Evolutionary conservation across 1,139 yeast genomes (phyloP), one percentile per base, ranked within the genome.

Genomic region (Yamadazyma trypodendri): DNA sequence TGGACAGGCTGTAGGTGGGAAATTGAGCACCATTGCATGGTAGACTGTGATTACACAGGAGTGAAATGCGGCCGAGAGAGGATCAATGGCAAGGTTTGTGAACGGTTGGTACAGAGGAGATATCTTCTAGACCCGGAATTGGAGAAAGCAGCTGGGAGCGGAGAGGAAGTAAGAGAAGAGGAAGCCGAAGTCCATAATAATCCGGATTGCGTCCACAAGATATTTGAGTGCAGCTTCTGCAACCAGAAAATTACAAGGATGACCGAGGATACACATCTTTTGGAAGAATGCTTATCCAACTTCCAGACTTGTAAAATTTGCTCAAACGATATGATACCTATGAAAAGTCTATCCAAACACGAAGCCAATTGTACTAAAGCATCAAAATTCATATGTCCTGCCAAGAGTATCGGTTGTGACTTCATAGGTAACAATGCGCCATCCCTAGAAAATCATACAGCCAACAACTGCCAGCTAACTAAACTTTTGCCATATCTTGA

Each of bases 1-100:
- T 77, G 81, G 79, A 50, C 48, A 2, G 84, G 84, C 2, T 65
- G 77, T 42, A 60, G 87, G 21, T 81, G 88, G 84, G 72, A 76
- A 38, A 50, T 81, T 6, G 73, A 72, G 33, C 69, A 64, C 32
- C 89, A 82, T 56, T 61, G 78, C 2, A 35, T 60, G 6, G 55
- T 56, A 2, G 76, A 69, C 18, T 82, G 89, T 54, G 70, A 58
- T 6, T 71, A 57, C 48, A 78, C 82, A 0, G 71, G 75, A 3
- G 77, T 81, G 1, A 42, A 42, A 28, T 82, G 82, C 46, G 50
- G 54, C 36, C 68, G 72, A 1, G 34, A 28, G 2, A 38, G 69
- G 36, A 40, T 32, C 10, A 37, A 39, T 13, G 46, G 37, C 2
- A 42, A 36, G 5, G 40, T 32, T 3, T 44, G 48, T 21, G 32